Conservation (phyloP, 164 flowering plant genomes). For the Chimonanthus praecox region DNA sequence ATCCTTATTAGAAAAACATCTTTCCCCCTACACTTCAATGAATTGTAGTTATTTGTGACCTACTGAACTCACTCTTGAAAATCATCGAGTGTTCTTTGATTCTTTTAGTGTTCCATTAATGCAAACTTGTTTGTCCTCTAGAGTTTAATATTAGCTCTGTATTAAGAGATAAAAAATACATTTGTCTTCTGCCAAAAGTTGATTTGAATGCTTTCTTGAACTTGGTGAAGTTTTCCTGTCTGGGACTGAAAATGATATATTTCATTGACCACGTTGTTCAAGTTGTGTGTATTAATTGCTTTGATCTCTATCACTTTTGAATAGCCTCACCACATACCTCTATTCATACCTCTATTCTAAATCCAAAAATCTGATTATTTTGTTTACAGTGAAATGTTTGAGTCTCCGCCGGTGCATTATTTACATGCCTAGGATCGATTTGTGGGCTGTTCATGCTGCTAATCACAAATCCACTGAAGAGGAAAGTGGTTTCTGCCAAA, state of each 20-base stretch:
- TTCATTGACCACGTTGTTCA: not conserved
- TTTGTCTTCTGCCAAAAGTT: not conserved
- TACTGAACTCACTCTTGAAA: no score
- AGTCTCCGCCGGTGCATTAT: conserved; percentile 46
- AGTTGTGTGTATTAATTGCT: no score
- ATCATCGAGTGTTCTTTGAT: no score
- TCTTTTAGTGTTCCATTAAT: no score
- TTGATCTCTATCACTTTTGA: no score
- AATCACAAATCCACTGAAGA: conserved; percentile 19
- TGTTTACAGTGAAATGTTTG: conserved; percentile 67
- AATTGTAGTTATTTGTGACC: no score
- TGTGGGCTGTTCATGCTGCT: conserved; percentile 70
- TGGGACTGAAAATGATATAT: not conserved
- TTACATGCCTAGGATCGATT: conserved; percentile 88
- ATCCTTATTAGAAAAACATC: no score
- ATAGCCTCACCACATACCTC: no score
- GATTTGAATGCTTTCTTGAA: not conserved
- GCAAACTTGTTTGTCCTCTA: no score
- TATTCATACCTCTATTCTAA: no score
- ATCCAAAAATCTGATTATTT: not conserved
- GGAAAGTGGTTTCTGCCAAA: conserved; percentile 18
- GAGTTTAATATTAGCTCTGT: no score
- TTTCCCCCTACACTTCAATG: no score
- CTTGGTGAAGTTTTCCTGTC: not conserved
- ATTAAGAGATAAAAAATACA: not conserved